phyloP scores from a whole-genome alignment of 306 rosid species.

The Rubus parviflorus region DNA sequence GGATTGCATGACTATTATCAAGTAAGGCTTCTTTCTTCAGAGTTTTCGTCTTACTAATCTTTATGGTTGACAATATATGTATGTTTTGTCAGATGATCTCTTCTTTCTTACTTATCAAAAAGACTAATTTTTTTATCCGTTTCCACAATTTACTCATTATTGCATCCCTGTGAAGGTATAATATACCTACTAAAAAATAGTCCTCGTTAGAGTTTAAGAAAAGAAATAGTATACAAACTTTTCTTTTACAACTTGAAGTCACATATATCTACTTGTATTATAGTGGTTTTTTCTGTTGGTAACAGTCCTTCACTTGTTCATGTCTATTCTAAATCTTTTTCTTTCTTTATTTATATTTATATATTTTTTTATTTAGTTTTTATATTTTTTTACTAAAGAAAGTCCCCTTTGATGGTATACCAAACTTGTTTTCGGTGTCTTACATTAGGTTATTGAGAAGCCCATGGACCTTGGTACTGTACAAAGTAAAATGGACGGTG shows the following conservation, averaged over 20 bases:
- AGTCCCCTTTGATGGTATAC: not conserved
- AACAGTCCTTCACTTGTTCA: not conserved
- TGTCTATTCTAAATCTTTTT: not conserved
- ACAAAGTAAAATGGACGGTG: slow-evolving; percentile 76
- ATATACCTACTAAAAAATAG: not conserved
- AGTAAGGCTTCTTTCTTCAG: slow-evolving; percentile 43
- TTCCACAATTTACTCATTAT: not conserved
- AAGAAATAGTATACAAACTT: not conserved
- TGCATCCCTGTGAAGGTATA: not conserved
- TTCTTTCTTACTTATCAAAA: not conserved
- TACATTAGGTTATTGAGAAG: slow-evolving; percentile 80
- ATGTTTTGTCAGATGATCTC: no score
- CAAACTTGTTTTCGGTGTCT: slow-evolving; percentile 20
- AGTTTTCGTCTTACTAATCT: no score
- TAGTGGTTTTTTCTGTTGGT: not conserved
- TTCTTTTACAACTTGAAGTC: not conserved
- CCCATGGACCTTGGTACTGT: slow-evolving; percentile 95
- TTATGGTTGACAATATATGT: not conserved
- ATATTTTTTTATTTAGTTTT: not conserved
- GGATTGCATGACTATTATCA: slow-evolving; percentile 74
- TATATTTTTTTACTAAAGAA: not conserved
- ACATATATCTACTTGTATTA: not conserved
- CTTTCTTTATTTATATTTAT: not conserved
- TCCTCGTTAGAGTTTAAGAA: not conserved
- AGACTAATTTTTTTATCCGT: not conserved